A percentile compares a stretch with the other conserved stretches of the same genome.
Evolutionary conservation across 2,329 filamentous ascomycete genomes (phyloP).

Genomic region (Gnomoniopsis sp.): DNA sequence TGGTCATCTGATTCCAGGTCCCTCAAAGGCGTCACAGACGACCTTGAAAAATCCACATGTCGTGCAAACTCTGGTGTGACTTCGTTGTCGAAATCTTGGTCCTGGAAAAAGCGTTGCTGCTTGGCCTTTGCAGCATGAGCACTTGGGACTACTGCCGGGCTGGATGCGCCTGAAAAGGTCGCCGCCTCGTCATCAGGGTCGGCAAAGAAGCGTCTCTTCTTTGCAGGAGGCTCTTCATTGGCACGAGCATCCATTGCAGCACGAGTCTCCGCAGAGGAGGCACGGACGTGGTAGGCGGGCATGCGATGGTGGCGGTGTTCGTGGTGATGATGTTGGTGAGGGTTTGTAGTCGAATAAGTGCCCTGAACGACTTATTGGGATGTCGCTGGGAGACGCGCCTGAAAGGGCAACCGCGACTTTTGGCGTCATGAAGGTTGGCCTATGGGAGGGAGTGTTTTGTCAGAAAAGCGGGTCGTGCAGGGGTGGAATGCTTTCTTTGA

Average conservation of each 20-base stretch:
- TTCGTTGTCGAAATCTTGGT: slow-evolving; percentile 9
- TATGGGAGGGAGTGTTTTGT: slow-evolving; percentile 36
- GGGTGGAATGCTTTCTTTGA: background rate
- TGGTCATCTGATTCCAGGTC: slow-evolving; percentile 21
- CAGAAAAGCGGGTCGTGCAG: slow-evolving; percentile 4
- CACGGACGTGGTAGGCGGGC: background rate
- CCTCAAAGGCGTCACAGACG: slow-evolving; percentile 23
- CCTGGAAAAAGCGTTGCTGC: slow-evolving; percentile 23
- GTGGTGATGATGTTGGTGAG: too few species aligned
- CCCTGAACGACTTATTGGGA: background rate
- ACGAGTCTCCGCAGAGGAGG: background rate
- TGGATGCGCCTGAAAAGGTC: slow-evolving; percentile 1
- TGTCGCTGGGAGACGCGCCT: slow-evolving; percentile 34
- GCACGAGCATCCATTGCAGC: slow-evolving; percentile 22
- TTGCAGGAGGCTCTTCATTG: slow-evolving; percentile 12
- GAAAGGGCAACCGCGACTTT: slow-evolving; percentile 27
- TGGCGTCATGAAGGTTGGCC: slow-evolving; percentile 28
- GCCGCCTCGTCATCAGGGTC: slow-evolving; percentile 20
- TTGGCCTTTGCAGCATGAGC: background rate
- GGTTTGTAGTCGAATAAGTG: background rate
- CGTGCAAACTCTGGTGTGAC: background rate
- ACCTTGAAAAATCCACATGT: background rate
- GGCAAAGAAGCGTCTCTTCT: slow-evolving; percentile 21
- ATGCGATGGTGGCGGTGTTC: background rate
- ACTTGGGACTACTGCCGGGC: background rate